These are phyloP conservation scores for Stylosanthes scabra DNA, from an alignment of 331 rosid species.

Conservation along the genomic window DNA sequence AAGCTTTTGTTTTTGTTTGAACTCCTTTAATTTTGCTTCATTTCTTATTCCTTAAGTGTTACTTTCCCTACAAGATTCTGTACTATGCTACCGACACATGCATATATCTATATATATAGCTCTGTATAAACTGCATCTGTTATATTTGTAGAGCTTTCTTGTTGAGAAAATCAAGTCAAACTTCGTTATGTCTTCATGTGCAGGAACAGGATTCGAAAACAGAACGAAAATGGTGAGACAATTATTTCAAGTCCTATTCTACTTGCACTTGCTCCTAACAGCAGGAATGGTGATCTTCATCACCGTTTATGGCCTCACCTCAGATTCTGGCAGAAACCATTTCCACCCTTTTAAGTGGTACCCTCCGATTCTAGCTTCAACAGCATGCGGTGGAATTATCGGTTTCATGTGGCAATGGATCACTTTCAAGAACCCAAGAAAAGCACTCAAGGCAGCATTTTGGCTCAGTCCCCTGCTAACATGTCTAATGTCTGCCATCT, in stretches of 20 bases:
- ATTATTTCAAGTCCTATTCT: constrained; percentile 50
- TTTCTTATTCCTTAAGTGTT: constrained; percentile 25
- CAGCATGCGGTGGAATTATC: constrained; percentile 53
- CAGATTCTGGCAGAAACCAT: constrained; percentile 46
- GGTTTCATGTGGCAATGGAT: constrained; percentile 66
- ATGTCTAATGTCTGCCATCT: constrained; percentile 33
- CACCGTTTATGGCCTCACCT: constrained; percentile 49
- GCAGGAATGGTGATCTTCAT: constrained; percentile 50
- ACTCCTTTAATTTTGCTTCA: constrained; percentile 26
- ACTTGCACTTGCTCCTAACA: constrained; percentile 53
- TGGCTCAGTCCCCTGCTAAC: constrained; percentile 71
- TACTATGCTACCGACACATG: constrained; percentile 28
- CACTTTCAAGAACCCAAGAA: constrained; percentile 49
- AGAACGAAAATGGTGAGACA: constrained; percentile 41
- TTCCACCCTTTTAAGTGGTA: constrained; percentile 67
- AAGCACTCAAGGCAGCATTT: constrained; percentile 59
- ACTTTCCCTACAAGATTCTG: constrained; percentile 38
- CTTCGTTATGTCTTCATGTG: constrained; percentile 26
- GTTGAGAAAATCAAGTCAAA: constrained; percentile 22
- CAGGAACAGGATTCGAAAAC: constrained; percentile 51
- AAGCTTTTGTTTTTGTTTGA: constrained; percentile 32
- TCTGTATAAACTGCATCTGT: constrained; percentile 9
- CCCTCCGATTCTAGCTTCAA: constrained; percentile 64
- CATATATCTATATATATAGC: constrained; percentile 1
- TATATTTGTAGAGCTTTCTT: constrained; percentile 1